These are phyloP conservation scores for Cicer chorassanicum DNA, from an alignment of 306 rosid genomes.

Conservation along the genomic window DNA sequence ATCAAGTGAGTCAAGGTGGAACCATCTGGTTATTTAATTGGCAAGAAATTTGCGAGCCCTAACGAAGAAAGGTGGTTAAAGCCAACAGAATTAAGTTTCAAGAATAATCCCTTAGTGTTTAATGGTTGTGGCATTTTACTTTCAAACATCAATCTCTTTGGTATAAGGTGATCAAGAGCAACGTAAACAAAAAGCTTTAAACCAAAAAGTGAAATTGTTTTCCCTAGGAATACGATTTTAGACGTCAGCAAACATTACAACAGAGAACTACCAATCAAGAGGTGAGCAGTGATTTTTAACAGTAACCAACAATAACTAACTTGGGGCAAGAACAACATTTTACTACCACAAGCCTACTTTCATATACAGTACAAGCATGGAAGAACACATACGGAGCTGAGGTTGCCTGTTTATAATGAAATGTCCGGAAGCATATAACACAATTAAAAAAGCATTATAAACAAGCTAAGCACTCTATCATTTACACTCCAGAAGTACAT, in stretches of 20 bases:
- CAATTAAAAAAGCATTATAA: neutral
- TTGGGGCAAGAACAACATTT: constrained; percentile 2
- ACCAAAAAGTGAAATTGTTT: neutral
- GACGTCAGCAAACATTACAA: neutral
- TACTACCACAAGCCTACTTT: neutral
- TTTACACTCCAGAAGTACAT: neutral
- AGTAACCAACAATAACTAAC: constrained; percentile 9
- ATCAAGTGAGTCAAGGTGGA: neutral
- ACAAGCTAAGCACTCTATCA: neutral
- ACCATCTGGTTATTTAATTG: neutral
- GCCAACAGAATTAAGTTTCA: neutral
- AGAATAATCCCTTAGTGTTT: constrained; percentile 6
- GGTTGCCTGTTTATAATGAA: neutral
- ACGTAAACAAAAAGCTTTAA: neutral
- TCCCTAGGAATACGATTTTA: neutral
- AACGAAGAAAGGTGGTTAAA: neutral
- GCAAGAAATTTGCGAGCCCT: neutral
- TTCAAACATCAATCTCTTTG: neutral
- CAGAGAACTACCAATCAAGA: constrained; percentile 5
- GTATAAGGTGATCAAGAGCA: constrained; percentile 15
- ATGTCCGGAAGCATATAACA: neutral
- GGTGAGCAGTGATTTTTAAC: neutral
- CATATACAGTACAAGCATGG: constrained; percentile 4
- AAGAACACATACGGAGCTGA: constrained; percentile 14
- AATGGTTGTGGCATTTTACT: neutral